Evolutionary conservation across 192 early-diverging fungal species (phyloP).

Genomic region (Coemansia reversa): DNA sequence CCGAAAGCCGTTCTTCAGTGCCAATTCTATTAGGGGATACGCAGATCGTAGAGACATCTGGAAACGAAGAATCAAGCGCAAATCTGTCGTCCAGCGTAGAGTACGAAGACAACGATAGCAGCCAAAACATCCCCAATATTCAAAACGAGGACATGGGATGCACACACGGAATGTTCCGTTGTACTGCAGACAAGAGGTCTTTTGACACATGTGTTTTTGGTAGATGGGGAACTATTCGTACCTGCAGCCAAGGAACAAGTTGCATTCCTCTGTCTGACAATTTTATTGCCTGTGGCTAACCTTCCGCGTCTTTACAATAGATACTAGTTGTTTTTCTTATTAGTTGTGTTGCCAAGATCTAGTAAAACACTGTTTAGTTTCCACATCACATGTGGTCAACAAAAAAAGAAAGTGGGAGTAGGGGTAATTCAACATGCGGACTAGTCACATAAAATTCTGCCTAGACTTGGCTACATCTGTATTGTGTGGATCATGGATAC

Average conservation of each 20-base stretch:
- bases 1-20: too few relatives aligned
- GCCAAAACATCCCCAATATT: neutral
- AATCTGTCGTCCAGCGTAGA: neutral
- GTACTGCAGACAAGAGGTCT: neutral
- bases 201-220: conserved; percentile 49
- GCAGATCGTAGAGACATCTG: neutral
- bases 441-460: too few relatives aligned
- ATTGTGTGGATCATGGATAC: too few relatives aligned
- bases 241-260: conserved; percentile 24
- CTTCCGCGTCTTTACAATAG: too few relatives aligned
- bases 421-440: too few relatives aligned
- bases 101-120: neutral
- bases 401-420: too few relatives aligned
- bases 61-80: neutral
- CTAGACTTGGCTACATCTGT: too few relatives aligned
- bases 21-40: too few relatives aligned
- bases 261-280: conserved; percentile 15
- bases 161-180: conserved; percentile 19
- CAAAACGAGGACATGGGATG: conserved; percentile 11
- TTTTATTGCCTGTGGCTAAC: conserved; percentile 31
- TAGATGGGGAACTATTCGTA: conserved; percentile 37
- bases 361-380: neutral
- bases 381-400: neutral
- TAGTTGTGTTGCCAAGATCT: too few relatives aligned
- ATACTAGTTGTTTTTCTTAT: too few relatives aligned